phyloP scores from a whole-genome alignment of 2,329 filamentous ascomycete species.

The Verruconis gallopava region DNA sequence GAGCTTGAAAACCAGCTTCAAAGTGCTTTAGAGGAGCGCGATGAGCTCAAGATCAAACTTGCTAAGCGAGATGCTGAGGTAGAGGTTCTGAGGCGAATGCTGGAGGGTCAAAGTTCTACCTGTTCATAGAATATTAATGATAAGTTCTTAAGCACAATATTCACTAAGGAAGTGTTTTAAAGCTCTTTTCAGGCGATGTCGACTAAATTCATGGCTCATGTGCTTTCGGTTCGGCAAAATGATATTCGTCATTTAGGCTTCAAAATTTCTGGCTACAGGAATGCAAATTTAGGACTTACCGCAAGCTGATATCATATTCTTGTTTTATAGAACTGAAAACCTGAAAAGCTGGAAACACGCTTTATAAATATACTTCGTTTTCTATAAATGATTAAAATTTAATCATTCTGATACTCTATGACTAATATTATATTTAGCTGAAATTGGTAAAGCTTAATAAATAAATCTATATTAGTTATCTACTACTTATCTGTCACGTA shows the following conservation, averaged over 20 bases:
- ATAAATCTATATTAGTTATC: too few species aligned
- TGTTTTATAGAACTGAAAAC: not conserved
- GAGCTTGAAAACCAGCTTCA: constrained; percentile 48
- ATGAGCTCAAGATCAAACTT: constrained; percentile 49
- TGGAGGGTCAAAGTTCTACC: constrained; percentile 11
- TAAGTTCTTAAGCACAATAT: not conserved
- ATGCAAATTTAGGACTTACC: not conserved
- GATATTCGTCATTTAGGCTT: not conserved
- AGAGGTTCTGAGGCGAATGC: constrained; percentile 41
- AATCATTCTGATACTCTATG: too few species aligned
- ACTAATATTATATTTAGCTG: too few species aligned
- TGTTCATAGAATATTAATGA: not conserved
- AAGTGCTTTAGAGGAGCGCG: constrained; percentile 46
- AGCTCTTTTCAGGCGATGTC: constrained; percentile 1
- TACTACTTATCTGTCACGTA: too few species aligned
- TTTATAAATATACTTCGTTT: too few species aligned
- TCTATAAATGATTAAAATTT: too few species aligned
- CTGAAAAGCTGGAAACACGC: too few species aligned
- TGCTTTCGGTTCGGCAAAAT: not conserved
- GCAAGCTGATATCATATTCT: not conserved
- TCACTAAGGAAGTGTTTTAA: not conserved
- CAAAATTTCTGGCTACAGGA: not conserved
- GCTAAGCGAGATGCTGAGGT: constrained; percentile 54
- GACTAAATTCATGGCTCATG: not conserved
- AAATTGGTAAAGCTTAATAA: too few species aligned